Conservation (phyloP, 2,329 filamentous ascomycete genomes). For the Colletotrichum sp. region DNA sequence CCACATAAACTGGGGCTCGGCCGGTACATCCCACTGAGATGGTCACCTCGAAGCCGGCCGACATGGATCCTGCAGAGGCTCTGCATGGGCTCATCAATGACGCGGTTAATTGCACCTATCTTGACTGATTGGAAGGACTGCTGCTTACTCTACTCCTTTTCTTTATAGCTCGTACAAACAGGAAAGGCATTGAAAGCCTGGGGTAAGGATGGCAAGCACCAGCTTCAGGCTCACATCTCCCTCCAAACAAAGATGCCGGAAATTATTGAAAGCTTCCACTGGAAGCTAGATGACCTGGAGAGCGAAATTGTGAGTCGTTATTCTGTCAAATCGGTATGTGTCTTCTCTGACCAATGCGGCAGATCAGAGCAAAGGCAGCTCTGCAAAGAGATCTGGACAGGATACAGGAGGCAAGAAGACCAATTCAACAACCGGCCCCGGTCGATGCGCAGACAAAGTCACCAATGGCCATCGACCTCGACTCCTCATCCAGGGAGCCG, state of each 20-base stretch:
- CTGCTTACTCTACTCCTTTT: background rate
- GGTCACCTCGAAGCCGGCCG: background rate
- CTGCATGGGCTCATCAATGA: slow-evolving; percentile 61
- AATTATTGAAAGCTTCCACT: slow-evolving; percentile 54
- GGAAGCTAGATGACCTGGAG: slow-evolving; percentile 61
- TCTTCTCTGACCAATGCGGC: background rate
- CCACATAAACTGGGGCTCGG: background rate
- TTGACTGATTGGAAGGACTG: background rate
- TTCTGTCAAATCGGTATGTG: background rate
- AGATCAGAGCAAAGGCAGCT: slow-evolving; percentile 60
- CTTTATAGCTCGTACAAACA: slow-evolving; percentile 59
- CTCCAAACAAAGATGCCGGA: slow-evolving; percentile 50
- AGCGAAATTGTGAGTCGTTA: slow-evolving; percentile 55
- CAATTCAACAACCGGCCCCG: slow-evolving; percentile 26
- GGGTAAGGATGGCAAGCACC: slow-evolving; percentile 43
- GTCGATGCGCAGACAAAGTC: slow-evolving; percentile 39
- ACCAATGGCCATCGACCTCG: slow-evolving; percentile 40
- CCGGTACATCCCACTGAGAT: background rate
- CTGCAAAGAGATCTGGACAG: slow-evolving; percentile 58
- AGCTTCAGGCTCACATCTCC: slow-evolving; percentile 34
- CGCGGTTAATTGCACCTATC: slow-evolving; percentile 46
- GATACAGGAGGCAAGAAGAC: slow-evolving; percentile 29
- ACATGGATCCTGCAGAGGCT: slow-evolving; percentile 41
- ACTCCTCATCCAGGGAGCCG: slow-evolving; percentile 34
- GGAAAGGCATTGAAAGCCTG: slow-evolving; percentile 61